Evolutionary conservation across 257 asterid genomes (phyloP).

Genomic region (Solanum appendiculatum): DNA sequence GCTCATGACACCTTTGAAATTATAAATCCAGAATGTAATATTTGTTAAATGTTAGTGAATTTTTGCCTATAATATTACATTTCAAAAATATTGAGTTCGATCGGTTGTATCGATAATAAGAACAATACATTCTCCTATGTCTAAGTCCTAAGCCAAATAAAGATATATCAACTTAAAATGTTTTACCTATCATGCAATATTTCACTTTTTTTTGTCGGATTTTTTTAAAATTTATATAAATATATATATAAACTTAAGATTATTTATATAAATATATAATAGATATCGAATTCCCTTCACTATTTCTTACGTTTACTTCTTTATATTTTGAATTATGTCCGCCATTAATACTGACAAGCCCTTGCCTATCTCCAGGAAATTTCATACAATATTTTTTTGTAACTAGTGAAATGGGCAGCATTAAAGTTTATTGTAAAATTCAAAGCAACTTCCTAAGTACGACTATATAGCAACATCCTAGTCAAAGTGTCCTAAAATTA

Average conservation of each 20-base stretch:
- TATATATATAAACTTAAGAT: neutral
- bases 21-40: neutral
- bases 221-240: neutral
- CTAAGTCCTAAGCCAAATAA: neutral
- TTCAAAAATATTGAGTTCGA: neutral
- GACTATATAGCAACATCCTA: neutral
- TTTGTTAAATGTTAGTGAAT: neutral
- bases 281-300: fast-evolving
- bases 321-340: neutral
- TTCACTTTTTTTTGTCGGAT: neutral
- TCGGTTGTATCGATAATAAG: neutral
- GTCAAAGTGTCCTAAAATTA: neutral
- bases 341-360: neutral
- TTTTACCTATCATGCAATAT: neutral
- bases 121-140: neutral
- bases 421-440: neutral
- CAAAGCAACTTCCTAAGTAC: neutral
- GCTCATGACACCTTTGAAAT: neutral
- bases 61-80: neutral
- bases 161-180: too few species aligned
- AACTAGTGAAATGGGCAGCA: neutral
- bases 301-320: neutral
- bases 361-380: neutral
- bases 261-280: neutral
- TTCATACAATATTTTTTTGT: neutral